phyloP scores from a whole-genome alignment of 805 yeast genomes.

The Candida bentonensis region DNA sequence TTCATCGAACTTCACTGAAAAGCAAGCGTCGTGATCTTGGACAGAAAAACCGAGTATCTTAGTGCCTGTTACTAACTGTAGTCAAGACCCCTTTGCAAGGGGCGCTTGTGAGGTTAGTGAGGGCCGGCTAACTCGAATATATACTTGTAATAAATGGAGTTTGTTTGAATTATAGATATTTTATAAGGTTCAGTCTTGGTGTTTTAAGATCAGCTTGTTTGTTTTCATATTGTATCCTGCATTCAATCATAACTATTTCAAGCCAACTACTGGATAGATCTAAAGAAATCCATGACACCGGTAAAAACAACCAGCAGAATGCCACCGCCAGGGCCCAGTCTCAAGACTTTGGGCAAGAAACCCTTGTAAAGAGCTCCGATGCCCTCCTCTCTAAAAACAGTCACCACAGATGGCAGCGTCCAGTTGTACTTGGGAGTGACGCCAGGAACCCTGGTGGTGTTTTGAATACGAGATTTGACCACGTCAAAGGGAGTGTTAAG shows the following conservation, averaged over 20 bases:
- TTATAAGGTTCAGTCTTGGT: too few relatives aligned
- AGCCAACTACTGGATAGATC: background rate
- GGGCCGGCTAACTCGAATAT: constrained; percentile 67
- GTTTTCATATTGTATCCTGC: too few relatives aligned
- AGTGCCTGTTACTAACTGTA: constrained; percentile 37
- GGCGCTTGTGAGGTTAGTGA: constrained; percentile 23
- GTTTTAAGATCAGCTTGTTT: too few relatives aligned
- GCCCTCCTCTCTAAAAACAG: constrained; percentile 84
- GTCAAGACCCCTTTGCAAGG: constrained; percentile 27
- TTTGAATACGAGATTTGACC: constrained; percentile 91
- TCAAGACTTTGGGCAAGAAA: constrained; percentile 87
- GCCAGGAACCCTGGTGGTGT: constrained; percentile 49
- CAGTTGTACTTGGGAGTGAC: constrained; percentile 80
- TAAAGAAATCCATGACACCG: constrained; percentile 82
- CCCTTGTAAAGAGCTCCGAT: constrained; percentile 86
- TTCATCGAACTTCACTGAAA: constrained; percentile 24
- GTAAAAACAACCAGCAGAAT: constrained; percentile 94
- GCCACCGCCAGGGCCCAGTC: constrained; percentile 99
- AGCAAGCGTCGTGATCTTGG: constrained; percentile 61
- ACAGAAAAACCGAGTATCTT: constrained; percentile 49
- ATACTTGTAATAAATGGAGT: too few relatives aligned
- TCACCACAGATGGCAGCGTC: constrained; percentile 68
- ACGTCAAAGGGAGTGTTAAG: constrained; percentile 93
- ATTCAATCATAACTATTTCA: background rate
- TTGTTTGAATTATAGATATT: too few relatives aligned